A percentile compares a stretch with the other conserved stretches of the same genome.
Conservation (phyloP, 1,139 yeast genomes). For the Kodamaea fungicola region DNA sequence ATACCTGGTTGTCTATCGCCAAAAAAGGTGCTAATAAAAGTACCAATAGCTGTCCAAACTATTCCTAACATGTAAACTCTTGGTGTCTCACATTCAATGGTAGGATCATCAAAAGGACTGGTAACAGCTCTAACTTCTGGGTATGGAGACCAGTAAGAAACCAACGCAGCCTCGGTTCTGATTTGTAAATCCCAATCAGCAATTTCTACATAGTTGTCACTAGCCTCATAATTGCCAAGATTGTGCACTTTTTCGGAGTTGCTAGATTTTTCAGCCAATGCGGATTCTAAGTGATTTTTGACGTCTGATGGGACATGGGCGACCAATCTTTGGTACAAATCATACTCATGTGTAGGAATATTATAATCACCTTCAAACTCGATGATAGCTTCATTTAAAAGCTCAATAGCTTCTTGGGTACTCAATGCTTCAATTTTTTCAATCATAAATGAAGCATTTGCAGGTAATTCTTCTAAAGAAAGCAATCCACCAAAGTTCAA, state of each 20-base stretch:
- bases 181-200: slow-evolving; percentile 15
- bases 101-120: slow-evolving; percentile 50
- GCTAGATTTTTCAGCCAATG: slow-evolving; percentile 2
- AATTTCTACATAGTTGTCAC: slow-evolving; percentile 1
- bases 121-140: slow-evolving; percentile 62
- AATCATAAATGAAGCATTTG: slow-evolving; percentile 20
- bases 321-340: slow-evolving; percentile 11
- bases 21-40: slow-evolving; percentile 58
- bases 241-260: not conserved
- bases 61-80: slow-evolving; percentile 55
- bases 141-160: slow-evolving; percentile 57
- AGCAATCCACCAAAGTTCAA: slow-evolving; percentile 25
- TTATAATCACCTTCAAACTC: slow-evolving; percentile 24
- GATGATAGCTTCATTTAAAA: slow-evolving; percentile 15
- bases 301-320: slow-evolving; percentile 4
- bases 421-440: slow-evolving; percentile 18
- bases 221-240: not conserved
- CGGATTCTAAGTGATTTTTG: slow-evolving; percentile 1
- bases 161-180: slow-evolving; percentile 22
- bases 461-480: slow-evolving; percentile 30
- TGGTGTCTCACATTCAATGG: slow-evolving; percentile 49
- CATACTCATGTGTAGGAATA: slow-evolving; percentile 15
- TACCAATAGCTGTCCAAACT: slow-evolving; percentile 53
- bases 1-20: slow-evolving; percentile 53
- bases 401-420: slow-evolving; percentile 15